Base-by-base conservation (phyloP, 139 green algal genomes). In the Chlorella sp. region DNA sequence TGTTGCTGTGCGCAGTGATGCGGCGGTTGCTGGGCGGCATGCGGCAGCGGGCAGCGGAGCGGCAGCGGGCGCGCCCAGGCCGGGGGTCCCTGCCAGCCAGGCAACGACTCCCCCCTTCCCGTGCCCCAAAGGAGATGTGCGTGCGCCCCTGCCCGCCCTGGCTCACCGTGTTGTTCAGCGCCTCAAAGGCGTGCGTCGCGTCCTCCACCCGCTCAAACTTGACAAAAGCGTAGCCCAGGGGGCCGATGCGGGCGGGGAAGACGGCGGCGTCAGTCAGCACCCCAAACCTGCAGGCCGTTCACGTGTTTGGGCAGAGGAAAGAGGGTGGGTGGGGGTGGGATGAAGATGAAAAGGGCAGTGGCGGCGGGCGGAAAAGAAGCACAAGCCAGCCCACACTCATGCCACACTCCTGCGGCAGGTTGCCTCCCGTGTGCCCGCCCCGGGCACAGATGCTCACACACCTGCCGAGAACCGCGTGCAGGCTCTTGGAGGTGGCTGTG, bases 141-240 rank as follows among this genome's bases (percentile, higher is more conserved):
- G n/a, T n/a, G n/a, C n/a, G n/a, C n/a, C n/a, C n/a, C n/a, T n/a
- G n/a, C n/a, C n/a, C n/a, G n/a, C n/a, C n/a, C 24, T 32, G 14
- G 71, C 86, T 14, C 76, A 90, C 90, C 57, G 91, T 89, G 76
- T 95, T 95, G 81, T 95, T 95, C 32, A 95, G 77, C 0, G 86
- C 83, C 34, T 92, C 86, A 40, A 93, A 92, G 18, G 93, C 92
- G 22, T 36, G 61, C 24, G 91, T 87, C 0, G 93, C 93, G 80
- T 94, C 90, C 39, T 91, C 91, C 32, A 95, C 53, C 40, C 68
- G 84, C 83, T 94, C 91, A 86, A 95, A 95, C 76, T 95, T 95
- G 71, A 95, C 90, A 85, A 95, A 95, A 28, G 93, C 93, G 66
- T 95, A 95, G 75, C 93, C 93, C 78, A 95, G 68, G 28, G 93